Conservation (phyloP, 495 filamentous ascomycete species). For the Aspergillus panamensis region DNA sequence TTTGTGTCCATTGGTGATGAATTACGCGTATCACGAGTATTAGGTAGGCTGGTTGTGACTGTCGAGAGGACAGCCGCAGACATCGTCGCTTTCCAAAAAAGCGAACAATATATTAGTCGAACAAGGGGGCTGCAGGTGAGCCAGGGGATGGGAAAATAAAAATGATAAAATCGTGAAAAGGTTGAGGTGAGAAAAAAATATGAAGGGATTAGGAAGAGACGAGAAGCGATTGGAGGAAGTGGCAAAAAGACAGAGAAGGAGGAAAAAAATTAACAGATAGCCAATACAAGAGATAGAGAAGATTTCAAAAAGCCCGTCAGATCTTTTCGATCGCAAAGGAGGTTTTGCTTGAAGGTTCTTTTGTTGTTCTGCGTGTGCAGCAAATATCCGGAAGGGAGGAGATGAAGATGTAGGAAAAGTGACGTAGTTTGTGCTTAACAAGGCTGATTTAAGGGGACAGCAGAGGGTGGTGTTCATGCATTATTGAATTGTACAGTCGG, state of each 20-base stretch:
- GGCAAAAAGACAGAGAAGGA: slow-evolving; percentile 15
- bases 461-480: slow-evolving; percentile 8
- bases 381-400: slow-evolving; percentile 6
- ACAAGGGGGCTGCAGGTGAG: slow-evolving; percentile 18
- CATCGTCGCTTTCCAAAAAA: slow-evolving; percentile 30
- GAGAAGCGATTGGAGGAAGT: slow-evolving; percentile 17
- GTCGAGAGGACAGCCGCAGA: slow-evolving; percentile 48
- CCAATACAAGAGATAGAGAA: slow-evolving; percentile 10
- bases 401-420: slow-evolving; percentile 8
- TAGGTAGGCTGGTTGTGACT: slow-evolving; percentile 33
- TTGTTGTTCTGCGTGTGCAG: background rate
- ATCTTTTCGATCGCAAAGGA: slow-evolving; percentile 6
- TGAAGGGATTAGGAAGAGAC: slow-evolving; percentile 11
- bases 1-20: slow-evolving; percentile 51
- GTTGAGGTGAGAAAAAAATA: slow-evolving; percentile 10
- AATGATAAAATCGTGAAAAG: background rate
- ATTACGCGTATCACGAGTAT: slow-evolving; percentile 29
- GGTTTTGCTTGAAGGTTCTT: slow-evolving; percentile 8
- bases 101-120: slow-evolving; percentile 18
- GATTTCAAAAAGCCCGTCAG: slow-evolving; percentile 3
- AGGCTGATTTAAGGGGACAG: slow-evolving; percentile 9
- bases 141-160: slow-evolving; percentile 18
- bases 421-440: slow-evolving; percentile 10
- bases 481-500: slow-evolving; percentile 4
- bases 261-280: slow-evolving; percentile 5